Evolutionary conservation across 2,329 filamentous ascomycete genomes (phyloP), one percentile per base, ranked within the genome.

Genomic region (Capronia americana): DNA sequence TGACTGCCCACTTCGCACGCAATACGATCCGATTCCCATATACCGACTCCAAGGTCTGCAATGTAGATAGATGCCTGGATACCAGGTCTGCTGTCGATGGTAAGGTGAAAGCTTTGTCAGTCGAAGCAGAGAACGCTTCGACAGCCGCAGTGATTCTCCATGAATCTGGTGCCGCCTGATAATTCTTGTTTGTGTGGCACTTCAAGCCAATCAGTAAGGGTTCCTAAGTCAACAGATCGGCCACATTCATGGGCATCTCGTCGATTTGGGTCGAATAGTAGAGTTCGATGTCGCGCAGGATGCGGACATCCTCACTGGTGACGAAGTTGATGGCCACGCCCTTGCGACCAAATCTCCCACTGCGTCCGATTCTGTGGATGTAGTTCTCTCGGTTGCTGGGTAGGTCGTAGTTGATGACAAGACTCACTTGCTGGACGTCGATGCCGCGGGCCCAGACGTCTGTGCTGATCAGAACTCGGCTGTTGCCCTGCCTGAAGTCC

Each of bases 321-420:
- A 99, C 95, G 77, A 99, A 99, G 84, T 99, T 99, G 86, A 99
- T 99, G 44, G 95, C 95, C 72, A 99, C 95, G 86, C 95, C 95
- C 85, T 99, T 99, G 75, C 95, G 88, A 75, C 95, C 95, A 75
- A 99, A 99, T 73, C 95, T 88, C 74, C 95, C 95, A 77, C 92
- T 95, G 77, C 95, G 89, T 77, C 95, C 95, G 75, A 99, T 99
- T 74, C 95, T 90, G 84, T 99, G 95, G 80, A 99, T 98, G 81
- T 99, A 99, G 84, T 99, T 99, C 82, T 99, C 95, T 86, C 95
- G 93, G 81, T 99, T 98, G 81, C 91, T 95, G 3, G 95, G 95
- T 66, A 99, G 85, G 78, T 99, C 95, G 80, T 99, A 99, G 84
- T 99, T 99, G 85, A 99, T 99, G 69, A 99, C 95, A 76, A 99